Evolutionary conservation across 2,329 filamentous ascomycete genomes (phyloP).

Genomic region (Pleurostoma richardsiae): DNA sequence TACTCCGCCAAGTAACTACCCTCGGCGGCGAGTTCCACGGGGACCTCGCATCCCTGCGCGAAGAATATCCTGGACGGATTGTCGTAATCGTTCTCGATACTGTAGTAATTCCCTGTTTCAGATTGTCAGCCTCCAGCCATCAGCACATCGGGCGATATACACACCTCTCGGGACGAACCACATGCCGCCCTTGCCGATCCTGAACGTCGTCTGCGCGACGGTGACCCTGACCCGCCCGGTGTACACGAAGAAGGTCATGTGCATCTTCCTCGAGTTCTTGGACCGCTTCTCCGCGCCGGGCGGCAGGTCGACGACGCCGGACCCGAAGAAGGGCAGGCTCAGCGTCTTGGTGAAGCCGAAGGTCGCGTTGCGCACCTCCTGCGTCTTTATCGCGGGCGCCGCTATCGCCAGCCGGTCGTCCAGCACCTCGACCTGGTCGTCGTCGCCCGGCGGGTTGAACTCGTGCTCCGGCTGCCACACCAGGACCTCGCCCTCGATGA

Average conservation of each 20-base stretch:
- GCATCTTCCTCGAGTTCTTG: slow-evolving; percentile 94
- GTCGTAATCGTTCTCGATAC: slow-evolving; percentile 76
- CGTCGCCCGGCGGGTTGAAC: slow-evolving; percentile 43
- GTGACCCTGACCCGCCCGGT: slow-evolving; percentile 76
- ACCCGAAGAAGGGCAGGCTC: slow-evolving; percentile 79
- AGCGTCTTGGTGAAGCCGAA: slow-evolving; percentile 90
- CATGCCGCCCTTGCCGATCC: slow-evolving; percentile 80
- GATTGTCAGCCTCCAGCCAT: not conserved
- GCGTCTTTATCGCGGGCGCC: slow-evolving; percentile 49
- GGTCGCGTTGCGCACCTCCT: slow-evolving; percentile 56
- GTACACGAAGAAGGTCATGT: slow-evolving; percentile 93
- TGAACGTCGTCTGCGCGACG: slow-evolving; percentile 70
- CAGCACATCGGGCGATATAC: slow-evolving; percentile 23
- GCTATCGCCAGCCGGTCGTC: slow-evolving; percentile 54
- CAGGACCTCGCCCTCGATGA: slow-evolving; percentile 58
- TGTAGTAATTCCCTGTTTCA: slow-evolving; percentile 79
- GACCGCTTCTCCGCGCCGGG: slow-evolving; percentile 77
- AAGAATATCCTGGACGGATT: slow-evolving; percentile 80
- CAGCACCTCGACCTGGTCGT: slow-evolving; percentile 48
- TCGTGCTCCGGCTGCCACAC: slow-evolving; percentile 59
- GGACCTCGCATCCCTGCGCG: slow-evolving; percentile 72
- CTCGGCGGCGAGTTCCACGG: slow-evolving; percentile 18
- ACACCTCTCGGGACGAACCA: slow-evolving; percentile 94
- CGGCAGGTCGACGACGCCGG: slow-evolving; percentile 84
- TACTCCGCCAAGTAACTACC: slow-evolving; percentile 7